phyloP scores from a whole-genome alignment of 2,329 filamentous ascomycete genomes.

The Akanthomyces dipterigenus region DNA sequence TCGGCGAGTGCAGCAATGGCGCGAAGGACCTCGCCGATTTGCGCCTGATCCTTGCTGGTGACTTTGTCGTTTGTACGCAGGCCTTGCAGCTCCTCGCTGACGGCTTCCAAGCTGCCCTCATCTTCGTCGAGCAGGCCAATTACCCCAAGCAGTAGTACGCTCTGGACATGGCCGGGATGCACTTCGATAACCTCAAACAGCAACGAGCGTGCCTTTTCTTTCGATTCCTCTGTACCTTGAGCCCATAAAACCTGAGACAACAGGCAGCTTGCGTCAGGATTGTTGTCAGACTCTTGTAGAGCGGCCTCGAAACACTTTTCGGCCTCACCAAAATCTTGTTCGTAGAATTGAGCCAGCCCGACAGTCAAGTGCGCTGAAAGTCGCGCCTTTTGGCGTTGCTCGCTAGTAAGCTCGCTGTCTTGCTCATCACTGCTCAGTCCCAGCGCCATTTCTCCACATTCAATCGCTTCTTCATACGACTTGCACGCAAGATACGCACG shows the following conservation, averaged over 20 bases:
- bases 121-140: constrained; percentile 79
- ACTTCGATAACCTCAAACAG: constrained; percentile 75
- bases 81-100: constrained; percentile 66
- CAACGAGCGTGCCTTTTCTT: constrained; percentile 67
- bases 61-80: constrained; percentile 64
- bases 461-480: constrained; percentile 61
- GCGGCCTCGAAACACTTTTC: constrained; percentile 76
- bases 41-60: constrained; percentile 54
- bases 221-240: constrained; percentile 67
- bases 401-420: constrained; percentile 56
- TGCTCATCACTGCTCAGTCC: constrained; percentile 69
- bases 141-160: constrained; percentile 73
- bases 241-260: constrained; percentile 92
- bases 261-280: constrained; percentile 80
- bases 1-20: constrained; percentile 59
- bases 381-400: constrained; percentile 62
- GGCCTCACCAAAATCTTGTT: constrained; percentile 57
- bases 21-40: constrained; percentile 69
- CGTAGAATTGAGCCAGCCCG: constrained; percentile 75
- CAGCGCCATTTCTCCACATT: constrained; percentile 74
- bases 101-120: constrained; percentile 70
- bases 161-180: constrained; percentile 68
- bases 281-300: constrained; percentile 65
- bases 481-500: constrained; percentile 70
- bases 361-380: constrained; percentile 81